Evolutionary conservation across 169 alveolate species (phyloP).

Genomic region (Ichthyophthirius multifiliis): DNA sequence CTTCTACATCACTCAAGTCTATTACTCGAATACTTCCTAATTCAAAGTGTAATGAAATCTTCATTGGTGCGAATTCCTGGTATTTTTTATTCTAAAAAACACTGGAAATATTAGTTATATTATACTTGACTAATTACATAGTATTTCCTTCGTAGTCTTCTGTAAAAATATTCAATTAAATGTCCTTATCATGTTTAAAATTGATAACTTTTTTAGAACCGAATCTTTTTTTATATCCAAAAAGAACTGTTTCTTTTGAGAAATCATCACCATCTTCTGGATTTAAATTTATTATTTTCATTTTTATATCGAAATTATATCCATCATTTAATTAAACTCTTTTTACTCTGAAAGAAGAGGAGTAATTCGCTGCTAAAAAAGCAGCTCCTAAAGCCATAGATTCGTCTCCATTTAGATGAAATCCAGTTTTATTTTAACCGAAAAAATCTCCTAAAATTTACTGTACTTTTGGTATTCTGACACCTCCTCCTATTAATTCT

Average conservation of each 20-base stretch:
- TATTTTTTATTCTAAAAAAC: slow-evolving; percentile 35
- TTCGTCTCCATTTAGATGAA: slow-evolving; percentile 84
- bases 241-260: slow-evolving; percentile 35
- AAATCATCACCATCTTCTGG: slow-evolving; percentile 25
- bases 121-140: slow-evolving; percentile 11
- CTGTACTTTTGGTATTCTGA: slow-evolving; percentile 76
- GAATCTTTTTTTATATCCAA: slow-evolving; percentile 32
- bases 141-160: slow-evolving; percentile 20
- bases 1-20: background rate
- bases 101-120: slow-evolving; percentile 37
- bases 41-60: slow-evolving; percentile 48
- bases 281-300: background rate
- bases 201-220: slow-evolving; percentile 43
- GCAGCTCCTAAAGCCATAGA: slow-evolving; percentile 82
- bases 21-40: slow-evolving; percentile 47
- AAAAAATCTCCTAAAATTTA: slow-evolving; percentile 47
- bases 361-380: slow-evolving; percentile 68
- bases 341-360: slow-evolving; percentile 61
- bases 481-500: slow-evolving; percentile 82
- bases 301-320: background rate
- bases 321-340: slow-evolving; percentile 41
- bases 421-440: slow-evolving; percentile 51
- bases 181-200: slow-evolving; percentile 45
- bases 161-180: slow-evolving; percentile 26
- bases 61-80: slow-evolving; percentile 35